Base-by-base conservation (phyloP, 805 yeast genomes). In the Suhomyces faveliae region DNA sequence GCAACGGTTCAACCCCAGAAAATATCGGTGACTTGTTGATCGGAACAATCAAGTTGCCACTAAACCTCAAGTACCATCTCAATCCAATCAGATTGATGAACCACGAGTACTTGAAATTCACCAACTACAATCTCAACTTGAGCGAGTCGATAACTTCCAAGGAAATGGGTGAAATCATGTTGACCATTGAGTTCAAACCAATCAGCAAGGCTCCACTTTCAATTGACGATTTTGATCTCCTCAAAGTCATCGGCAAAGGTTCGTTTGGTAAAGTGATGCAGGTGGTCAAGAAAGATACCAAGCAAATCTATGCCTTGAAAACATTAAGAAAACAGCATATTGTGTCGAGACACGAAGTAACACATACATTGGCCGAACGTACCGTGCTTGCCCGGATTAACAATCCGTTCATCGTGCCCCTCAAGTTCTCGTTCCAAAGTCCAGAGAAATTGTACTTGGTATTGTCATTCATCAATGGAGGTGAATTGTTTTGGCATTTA, bases 241-340 rank as follows among this genome's bases (percentile, higher is more conserved):
- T 94, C 56, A 94, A 94, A 68, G 99, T 94, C 19, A 89, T 94
- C 47, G 99, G 99, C 30, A 94, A 94, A 65, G 99, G 99, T 6
- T 90, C 97, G 8, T 94, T 94, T 65, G 99, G 99, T 45, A 94
- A 94, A 69, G 99, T 94, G 46, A 94, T 94, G 98, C 99, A 94
- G 68, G 99, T 94, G 37, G 84, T 90, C 53, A 94, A 94, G 70
- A 89, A 88, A 58, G 99, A 94, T 67, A 94, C 99, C 2, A 86
- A 86, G 54, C 95, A 92, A 64, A 84, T 94, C 20, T 94, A 94
- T 66, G 99, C 99, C 1, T 74, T 94, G 62, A 94, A 94, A 67
- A 90, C 97, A 0, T 83, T 94, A 53, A 78, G 98, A 58, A 94
- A 94, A 65, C 89, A 96, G 15, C 96, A 94, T 62, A 90, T 94